phyloP scores from a whole-genome alignment of 2,329 filamentous ascomycete species.

The Hymenoscyphus occultus region DNA sequence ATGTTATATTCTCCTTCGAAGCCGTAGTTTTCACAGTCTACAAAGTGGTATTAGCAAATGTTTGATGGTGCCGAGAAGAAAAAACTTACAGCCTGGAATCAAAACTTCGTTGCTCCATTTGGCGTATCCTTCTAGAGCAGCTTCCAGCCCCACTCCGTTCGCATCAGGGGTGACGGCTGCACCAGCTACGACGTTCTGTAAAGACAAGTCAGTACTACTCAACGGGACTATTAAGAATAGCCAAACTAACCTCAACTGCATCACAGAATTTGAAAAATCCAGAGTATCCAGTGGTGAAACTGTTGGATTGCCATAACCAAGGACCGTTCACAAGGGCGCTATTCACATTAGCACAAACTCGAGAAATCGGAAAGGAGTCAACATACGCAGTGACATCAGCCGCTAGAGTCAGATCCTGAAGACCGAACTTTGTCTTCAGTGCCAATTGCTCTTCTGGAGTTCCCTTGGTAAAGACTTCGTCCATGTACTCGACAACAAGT shows the following conservation, averaged over 20 bases:
- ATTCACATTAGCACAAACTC: constrained; percentile 9
- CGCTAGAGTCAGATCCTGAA: constrained; percentile 46
- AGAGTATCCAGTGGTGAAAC: constrained; percentile 48
- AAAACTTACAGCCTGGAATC: constrained; percentile 47
- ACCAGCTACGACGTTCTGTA: constrained; percentile 36
- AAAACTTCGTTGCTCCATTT: constrained; percentile 48
- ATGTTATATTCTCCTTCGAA: constrained; percentile 45
- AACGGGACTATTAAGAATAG: not conserved
- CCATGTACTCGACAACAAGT: constrained; percentile 53
- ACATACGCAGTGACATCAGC: constrained; percentile 38
- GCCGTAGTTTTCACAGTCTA: constrained; percentile 47
- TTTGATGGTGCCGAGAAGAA: not conserved
- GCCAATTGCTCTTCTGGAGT: constrained; percentile 41
- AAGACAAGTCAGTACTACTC: not conserved
- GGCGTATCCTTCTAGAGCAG: constrained; percentile 53
- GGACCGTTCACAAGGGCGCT: constrained; percentile 53
- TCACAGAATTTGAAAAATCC: constrained; percentile 45
- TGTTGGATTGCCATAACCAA: constrained; percentile 55
- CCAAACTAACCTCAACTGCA: constrained; percentile 38
- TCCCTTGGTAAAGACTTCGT: constrained; percentile 45
- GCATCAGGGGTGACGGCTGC: constrained; percentile 35
- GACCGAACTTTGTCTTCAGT: constrained; percentile 52
- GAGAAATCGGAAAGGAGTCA: not conserved
- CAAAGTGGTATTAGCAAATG: not conserved
- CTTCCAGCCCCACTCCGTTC: constrained; percentile 51